Evolutionary conservation across 2,329 filamentous ascomycete genomes (phyloP).

Genomic region (Thyridium curvatum): DNA sequence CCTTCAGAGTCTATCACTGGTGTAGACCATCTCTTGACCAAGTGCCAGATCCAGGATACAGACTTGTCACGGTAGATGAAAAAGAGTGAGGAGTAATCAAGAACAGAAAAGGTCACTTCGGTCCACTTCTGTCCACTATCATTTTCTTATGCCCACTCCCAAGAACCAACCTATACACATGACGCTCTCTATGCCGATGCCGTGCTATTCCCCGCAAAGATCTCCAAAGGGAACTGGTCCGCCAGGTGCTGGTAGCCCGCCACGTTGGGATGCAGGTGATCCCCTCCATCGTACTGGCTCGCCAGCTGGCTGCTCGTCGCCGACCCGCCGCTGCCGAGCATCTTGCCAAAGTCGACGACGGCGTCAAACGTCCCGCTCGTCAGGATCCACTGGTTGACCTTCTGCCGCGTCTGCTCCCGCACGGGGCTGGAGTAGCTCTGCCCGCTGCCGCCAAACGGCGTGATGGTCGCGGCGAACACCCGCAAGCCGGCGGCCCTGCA

Average conservation of each 20-base stretch:
- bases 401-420: constrained; percentile 48
- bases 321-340: constrained; percentile 23
- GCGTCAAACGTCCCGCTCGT: constrained; percentile 49
- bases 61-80: no score
- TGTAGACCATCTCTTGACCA: no score
- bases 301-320: constrained; percentile 44
- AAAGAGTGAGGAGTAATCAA: no score
- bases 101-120: no score
- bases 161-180: no score
- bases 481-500: constrained; percentile 47
- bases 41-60: no score
- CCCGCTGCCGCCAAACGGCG: constrained; percentile 48
- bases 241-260: constrained; percentile 55
- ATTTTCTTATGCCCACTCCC: no score
- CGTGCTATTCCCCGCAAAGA: constrained; percentile 30
- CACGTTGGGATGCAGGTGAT: constrained; percentile 58
- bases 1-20: no score
- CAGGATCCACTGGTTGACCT: constrained; percentile 57
- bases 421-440: constrained; percentile 49
- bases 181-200: no score
- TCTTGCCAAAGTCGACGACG: constrained; percentile 55
- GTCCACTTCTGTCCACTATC: no score
- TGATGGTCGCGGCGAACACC: constrained; percentile 60
- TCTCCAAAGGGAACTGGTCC: constrained; percentile 46
- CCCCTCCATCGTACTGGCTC: constrained; percentile 49